Base-by-base conservation (phyloP, 1,284 basidiomycete genomes). In the Cryptococcus amylolentus region DNA sequence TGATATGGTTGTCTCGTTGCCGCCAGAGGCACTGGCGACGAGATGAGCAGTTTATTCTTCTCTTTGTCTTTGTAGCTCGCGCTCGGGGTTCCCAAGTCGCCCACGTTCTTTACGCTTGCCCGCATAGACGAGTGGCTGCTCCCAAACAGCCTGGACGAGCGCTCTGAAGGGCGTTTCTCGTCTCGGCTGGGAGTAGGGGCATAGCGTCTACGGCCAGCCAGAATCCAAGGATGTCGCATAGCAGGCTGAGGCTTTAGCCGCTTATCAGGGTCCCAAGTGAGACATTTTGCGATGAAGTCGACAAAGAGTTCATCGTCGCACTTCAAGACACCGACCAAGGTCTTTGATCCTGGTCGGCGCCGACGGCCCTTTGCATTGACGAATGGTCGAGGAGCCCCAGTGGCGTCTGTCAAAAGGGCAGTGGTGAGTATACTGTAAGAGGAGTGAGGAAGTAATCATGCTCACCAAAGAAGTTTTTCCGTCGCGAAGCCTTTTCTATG, bases 261-360 rank as follows among this genome's bases (percentile, higher is more conserved):
- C 56, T 91, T 84, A 70, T 98, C 95, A 1, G 96, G 96, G 78
- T 99, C 96, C 96, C 95, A 99, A 14, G 90, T 84, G 26, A 99
- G 82, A 77, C 96, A 99, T 74, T 95, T 97, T 3, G 89, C 82
- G 62, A 98, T 89, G 71, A 99, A 84, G 67, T 83, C 82, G 55
- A 81, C 68, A 64, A 81, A 81, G 7, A 78, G 69, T 51, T 82
- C 81, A 66, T 83, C 81, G 76, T 95, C 90, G 82, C 71, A 94
- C 59, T 91, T 88, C 48, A 98, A 82, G 47, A 94, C 92, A 71
- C 91, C 87, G 6, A 87, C 84, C 40, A 98, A 82, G 1, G 89
- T 88, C 78, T 96, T 98, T 45, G 91, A 87, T 20, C 88, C 90
- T 16, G 96, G 92, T 62, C 93, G 83, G 54, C 96, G 84, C 51